Evolutionary conservation across 2,329 filamentous ascomycete species (phyloP), one percentile per base, ranked within the genome.

Genomic region (Beauveria scarabaeidicola): DNA sequence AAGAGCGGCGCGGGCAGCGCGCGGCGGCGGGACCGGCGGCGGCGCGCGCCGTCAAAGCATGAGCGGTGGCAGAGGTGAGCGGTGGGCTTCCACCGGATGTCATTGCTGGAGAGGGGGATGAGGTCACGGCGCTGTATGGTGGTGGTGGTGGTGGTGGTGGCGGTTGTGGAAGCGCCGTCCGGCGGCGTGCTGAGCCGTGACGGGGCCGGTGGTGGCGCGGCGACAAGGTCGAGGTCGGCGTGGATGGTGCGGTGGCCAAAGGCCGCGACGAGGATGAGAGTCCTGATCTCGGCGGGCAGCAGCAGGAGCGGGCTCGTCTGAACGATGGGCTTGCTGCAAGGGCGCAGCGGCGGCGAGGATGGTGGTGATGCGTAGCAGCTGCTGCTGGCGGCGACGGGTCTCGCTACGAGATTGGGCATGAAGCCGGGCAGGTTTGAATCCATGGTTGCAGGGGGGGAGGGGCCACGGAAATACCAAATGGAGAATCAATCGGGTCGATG

Each of bases 241-340:
- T 59, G 56, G 41, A 59, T 32, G n/a, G 56, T 59, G 29, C 44
- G 47, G 48, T 43, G 25, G 21, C 56, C 56, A 47, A 59, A 59
- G 40, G 56, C 56, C 1, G 56, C 56, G 17, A 46, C 40, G 40
- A 59, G 56, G 40, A 59, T 52, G 27, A 59, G 48, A 29, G 10
- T 17, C 19, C 48, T 46, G 27, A 59, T 38, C 19, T 59, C 56
- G 15, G 29, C 48, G 3, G 56, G 56, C n/a, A 59, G 41, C 9
- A 21, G 40, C 8, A 59, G 40, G 10, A 59, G 48, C 15, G 19
- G 9, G 29, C 56, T 59, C 15, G 40, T 47, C 19, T 51, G 47
- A 25, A 58, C n/a, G 9, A 52, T 52, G 7, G 48, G 21, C 21
- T 19, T 51, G n/a, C 25, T 15, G 25, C 21, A 17, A 29, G 40